A percentile compares a stretch with the other conserved stretches of the same genome.
These are phyloP conservation scores for Colletotrichum somersetense DNA, from an alignment of 2,329 filamentous ascomycete genomes.

Conservation along the genomic window DNA sequence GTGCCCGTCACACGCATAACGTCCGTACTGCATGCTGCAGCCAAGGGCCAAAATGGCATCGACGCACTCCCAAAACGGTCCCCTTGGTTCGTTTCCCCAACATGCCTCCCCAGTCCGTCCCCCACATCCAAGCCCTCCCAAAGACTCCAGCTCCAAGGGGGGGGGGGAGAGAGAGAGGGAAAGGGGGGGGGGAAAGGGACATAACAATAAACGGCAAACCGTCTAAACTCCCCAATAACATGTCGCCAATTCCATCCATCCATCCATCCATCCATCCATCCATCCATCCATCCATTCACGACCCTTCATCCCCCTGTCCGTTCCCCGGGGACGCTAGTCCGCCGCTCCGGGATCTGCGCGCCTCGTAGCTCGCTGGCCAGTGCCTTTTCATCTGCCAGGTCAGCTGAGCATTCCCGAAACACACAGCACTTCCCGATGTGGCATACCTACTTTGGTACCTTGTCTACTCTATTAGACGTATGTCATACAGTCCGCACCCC, in stretches of 20 bases:
- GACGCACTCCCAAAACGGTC: neutral
- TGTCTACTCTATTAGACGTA: neutral
- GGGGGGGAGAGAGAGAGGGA: no score
- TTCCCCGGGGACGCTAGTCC: neutral
- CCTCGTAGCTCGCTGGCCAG: neutral
- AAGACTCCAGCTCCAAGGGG: neutral
- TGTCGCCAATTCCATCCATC: neutral
- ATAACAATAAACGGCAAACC: neutral
- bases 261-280: neutral
- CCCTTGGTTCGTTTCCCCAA: slow-evolving; percentile 1
- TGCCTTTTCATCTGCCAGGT: neutral
- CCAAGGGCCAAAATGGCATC: slow-evolving; percentile 9
- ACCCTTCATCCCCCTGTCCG: neutral
- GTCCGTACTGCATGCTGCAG: slow-evolving; percentile 15
- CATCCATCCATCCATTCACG: neutral
- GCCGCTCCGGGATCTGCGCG: neutral
- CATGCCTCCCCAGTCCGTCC: neutral
- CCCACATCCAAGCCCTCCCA: neutral
- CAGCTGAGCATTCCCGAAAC: slow-evolving; percentile 35
- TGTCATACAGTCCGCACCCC: no score
- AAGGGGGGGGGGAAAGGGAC: no score
- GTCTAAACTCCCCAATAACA: neutral
- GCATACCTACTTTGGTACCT: no score
- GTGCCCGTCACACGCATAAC: slow-evolving; percentile 14
- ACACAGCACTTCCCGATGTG: neutral